Conservation (phyloP, 1,284 basidiomycete species). For the Megacollybia platyphylla region DNA sequence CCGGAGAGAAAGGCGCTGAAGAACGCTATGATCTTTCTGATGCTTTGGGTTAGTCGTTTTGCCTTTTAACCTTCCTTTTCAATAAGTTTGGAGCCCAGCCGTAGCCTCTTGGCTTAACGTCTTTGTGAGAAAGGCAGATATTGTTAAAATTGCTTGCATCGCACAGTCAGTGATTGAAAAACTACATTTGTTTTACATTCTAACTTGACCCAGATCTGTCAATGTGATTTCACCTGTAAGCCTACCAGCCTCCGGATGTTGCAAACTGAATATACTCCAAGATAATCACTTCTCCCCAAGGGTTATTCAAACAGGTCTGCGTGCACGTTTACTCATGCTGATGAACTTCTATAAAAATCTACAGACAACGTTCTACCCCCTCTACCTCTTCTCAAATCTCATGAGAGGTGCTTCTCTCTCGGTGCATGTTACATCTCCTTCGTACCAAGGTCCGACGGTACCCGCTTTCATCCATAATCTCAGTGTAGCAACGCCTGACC, state of each 20-base stretch:
- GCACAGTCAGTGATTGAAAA: conserved; percentile 31
- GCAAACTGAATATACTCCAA: conserved; percentile 9
- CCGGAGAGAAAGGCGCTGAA: conserved; percentile 42
- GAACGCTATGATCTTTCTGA: conserved; percentile 52
- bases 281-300: conserved; percentile 29
- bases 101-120: conserved; percentile 51
- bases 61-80: not conserved
- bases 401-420: conserved; percentile 37
- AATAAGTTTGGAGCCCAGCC: conserved; percentile 9
- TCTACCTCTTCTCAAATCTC: conserved; percentile 38
- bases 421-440: conserved; percentile 24
- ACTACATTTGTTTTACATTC: not conserved
- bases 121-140: conserved; percentile 46
- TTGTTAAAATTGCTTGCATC: conserved; percentile 51
- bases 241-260: conserved; percentile 3
- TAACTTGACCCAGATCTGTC: conserved; percentile 18
- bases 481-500: conserved; percentile 21
- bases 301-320: conserved; percentile 25
- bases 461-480: conserved; percentile 32
- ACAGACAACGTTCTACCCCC: conserved; percentile 36
- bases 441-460: conserved; percentile 31
- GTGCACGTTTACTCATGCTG: not conserved
- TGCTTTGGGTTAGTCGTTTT: conserved; percentile 30
- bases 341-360: not conserved
- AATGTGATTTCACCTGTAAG: conserved; percentile 41